Base-by-base conservation (phyloP, 2,329 filamentous ascomycete genomes). In the Teratosphaeria viscida region DNA sequence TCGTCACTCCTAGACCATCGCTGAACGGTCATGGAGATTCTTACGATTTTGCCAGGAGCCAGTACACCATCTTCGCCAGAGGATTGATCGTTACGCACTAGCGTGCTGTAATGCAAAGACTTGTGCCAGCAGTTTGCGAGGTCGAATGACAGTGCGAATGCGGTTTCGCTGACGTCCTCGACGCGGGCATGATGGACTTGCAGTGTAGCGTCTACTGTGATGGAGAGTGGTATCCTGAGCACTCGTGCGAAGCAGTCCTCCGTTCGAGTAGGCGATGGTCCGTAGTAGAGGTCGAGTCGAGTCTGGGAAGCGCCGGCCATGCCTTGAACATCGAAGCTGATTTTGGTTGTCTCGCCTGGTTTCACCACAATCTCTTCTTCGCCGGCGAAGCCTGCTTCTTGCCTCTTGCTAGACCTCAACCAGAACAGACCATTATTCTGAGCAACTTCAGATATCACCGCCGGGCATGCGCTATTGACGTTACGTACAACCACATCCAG, bases 401-500 rank as follows among this genome's bases (percentile, higher is more conserved):
- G 23, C 7, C 26, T 14, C 29, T 12, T 19, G 14, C 16, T 4
- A 29, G 29, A 23, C 61, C 65, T 54, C 26, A 0, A 90, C 94
- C 8, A 84, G 78, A 56, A 34, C 34, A 56, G 14, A 27, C 39
- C 39, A 4, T 37, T 16, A 16, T 14, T 47, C 14, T 56, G 29
- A 39, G 12, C 55, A 16, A 56, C 37, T 6, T 19, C 26, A 34
- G 47, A 39, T 19, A 56, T 56, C 16, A 23, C 55, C 16, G 55
- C 55, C 23, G 55, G 32, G n/a, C 34, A 47, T 37, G 37, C 34
- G 32, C 27, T 56, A 16, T 23, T 23, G 26, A 27, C 23, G 65
- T 99, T 99, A 65, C 88, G 83, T 14, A 97, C 76, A 0, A 88
- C 92, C 16, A 96, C 81, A 0, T 83, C 86, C 69, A 97, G 95